Evolutionary conservation across 768 basidiomycete genomes (phyloP).

Genomic region (Boletus sensibilis): DNA sequence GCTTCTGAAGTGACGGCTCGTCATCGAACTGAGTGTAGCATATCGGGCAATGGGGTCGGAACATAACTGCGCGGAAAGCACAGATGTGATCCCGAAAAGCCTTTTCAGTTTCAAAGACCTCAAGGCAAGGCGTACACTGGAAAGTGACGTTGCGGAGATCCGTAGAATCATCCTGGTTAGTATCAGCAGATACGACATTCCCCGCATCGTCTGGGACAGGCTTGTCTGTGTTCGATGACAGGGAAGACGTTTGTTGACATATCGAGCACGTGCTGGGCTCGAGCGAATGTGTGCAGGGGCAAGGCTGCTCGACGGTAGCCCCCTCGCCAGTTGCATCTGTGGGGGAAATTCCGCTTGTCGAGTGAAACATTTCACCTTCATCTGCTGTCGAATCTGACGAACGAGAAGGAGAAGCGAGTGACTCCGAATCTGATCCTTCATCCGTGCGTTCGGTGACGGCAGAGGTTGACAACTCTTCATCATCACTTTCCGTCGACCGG

Average conservation of each 20-base stretch:
- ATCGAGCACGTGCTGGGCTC: slow-evolving; percentile 2
- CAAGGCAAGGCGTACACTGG: slow-evolving; percentile 17
- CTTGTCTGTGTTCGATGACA: not conserved
- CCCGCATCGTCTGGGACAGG: not conserved
- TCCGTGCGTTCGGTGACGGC: not conserved
- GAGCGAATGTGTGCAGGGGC: not conserved
- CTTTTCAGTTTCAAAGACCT: slow-evolving; percentile 13
- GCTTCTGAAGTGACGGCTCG: slow-evolving; percentile 12
- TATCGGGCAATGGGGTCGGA: slow-evolving; percentile 19
- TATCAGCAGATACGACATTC: not conserved
- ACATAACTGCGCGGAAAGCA: slow-evolving; percentile 1
- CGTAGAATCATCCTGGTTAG: not conserved
- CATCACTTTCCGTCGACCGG: not conserved
- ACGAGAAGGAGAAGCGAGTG: not conserved
- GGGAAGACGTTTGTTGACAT: slow-evolving; percentile 3
- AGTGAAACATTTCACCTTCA: slow-evolving; percentile 10
- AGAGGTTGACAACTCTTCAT: not conserved
- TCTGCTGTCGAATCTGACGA: slow-evolving; percentile 4
- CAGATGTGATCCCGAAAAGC: slow-evolving; percentile 17
- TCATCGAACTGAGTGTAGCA: slow-evolving; percentile 29
- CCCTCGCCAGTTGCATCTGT: not conserved
- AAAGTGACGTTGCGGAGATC: not conserved
- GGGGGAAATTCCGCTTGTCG: not conserved
- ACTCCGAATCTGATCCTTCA: not conserved
- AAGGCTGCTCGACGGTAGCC: not conserved